Evolutionary conservation across 148 eudicot species (phyloP).

Genomic region (Spergularia bocconei): DNA sequence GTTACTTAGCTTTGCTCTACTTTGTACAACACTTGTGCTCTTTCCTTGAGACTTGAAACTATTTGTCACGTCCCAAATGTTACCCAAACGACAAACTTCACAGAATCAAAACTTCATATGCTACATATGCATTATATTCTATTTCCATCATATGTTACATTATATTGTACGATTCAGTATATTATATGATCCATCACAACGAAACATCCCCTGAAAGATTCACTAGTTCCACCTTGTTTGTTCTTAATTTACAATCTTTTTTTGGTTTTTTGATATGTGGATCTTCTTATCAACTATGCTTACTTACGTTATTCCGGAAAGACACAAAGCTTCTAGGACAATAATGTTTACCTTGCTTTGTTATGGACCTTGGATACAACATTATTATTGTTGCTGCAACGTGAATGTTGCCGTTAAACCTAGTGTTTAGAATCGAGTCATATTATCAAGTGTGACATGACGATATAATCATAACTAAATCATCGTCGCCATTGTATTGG

Average conservation of each 20-base stretch:
- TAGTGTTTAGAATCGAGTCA: too few species aligned
- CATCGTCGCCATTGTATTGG: too few species aligned
- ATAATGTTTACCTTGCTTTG: too few species aligned
- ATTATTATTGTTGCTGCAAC: too few species aligned
- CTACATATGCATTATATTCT: neutral
- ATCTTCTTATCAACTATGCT: neutral
- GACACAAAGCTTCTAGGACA: too few species aligned
- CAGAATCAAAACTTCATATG: neutral
- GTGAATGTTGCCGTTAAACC: too few species aligned
- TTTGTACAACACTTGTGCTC: conserved; percentile 10
- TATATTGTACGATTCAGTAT: neutral
- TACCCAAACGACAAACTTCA: conserved; percentile 17
- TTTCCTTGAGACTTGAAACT: conserved; percentile 12
- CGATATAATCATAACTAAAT: too few species aligned
- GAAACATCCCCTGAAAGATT: conserved; percentile 17
- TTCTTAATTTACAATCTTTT: neutral
- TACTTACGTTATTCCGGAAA: too few species aligned
- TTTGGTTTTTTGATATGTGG: neutral
- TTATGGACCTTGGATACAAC: too few species aligned
- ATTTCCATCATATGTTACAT: too few species aligned
- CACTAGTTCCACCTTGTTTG: neutral
- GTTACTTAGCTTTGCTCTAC: neutral
- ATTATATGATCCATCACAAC: neutral
- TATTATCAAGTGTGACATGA: too few species aligned
- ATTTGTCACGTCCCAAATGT: conserved; percentile 4